A percentile compares a stretch with the other conserved stretches of the same genome.
Evolutionary conservation across 2,329 filamentous ascomycete genomes (phyloP).

Genomic region (Magnaporthiopsis incrustans): DNA sequence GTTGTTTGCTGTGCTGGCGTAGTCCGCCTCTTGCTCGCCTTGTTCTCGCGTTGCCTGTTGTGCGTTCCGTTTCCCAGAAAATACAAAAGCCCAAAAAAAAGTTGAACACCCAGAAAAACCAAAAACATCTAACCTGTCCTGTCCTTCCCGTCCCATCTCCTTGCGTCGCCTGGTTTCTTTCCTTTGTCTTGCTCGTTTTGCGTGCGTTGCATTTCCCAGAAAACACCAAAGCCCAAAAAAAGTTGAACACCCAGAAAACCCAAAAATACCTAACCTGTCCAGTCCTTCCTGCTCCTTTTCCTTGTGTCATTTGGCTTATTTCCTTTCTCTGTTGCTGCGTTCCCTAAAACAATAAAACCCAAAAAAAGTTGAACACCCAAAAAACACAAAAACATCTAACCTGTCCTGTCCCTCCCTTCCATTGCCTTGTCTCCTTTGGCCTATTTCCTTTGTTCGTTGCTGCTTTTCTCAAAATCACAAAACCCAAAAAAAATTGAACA

Average conservation of each 20-base stretch:
- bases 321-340: not conserved
- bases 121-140: not conserved
- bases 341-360: not conserved
- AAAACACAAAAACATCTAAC: not conserved
- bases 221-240: too few species aligned
- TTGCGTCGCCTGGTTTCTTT: not conserved
- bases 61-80: not conserved
- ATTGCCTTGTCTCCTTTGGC: not conserved
- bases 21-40: not conserved
- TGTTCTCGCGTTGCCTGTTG: not conserved
- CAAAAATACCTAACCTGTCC: too few species aligned
- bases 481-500: too few species aligned
- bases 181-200: not conserved
- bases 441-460: not conserved
- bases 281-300: too few species aligned
- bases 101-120: not conserved
- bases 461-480: too few species aligned
- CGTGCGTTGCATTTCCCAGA: too few species aligned
- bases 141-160: not conserved
- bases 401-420: not conserved
- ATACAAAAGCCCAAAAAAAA: constrained; percentile 3
- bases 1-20: not conserved
- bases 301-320: too few species aligned
- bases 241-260: too few species aligned
- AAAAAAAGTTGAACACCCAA: constrained; percentile 1